Percentiles rank a stretch among this genome's conserved stretches.
phyloP scores from a whole-genome alignment of 176 grass and related monocot genomes.

The Alopecurus myosuroides region DNA sequence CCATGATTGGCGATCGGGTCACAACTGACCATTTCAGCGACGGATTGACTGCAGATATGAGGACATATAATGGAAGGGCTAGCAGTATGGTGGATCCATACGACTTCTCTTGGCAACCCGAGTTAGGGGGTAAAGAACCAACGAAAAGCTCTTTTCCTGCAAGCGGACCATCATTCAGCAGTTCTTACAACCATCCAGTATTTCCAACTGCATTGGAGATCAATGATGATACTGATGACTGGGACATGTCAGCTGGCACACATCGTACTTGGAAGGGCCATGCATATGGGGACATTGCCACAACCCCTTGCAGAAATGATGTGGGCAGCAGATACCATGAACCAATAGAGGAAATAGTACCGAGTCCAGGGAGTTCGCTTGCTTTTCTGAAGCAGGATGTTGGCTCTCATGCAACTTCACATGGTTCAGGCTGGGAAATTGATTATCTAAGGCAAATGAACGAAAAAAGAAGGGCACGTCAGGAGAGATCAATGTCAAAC shows the following conservation, averaged over 20 bases:
- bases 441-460: constrained; percentile 54
- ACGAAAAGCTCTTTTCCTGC: constrained; percentile 13
- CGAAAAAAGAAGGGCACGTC: constrained; percentile 43
- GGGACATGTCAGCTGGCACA: constrained; percentile 26
- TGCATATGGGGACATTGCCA: constrained; percentile 9
- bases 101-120: constrained; percentile 32
- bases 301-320: constrained; percentile 33
- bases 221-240: constrained; percentile 35
- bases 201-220: constrained; percentile 70
- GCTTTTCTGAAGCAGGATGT: constrained; percentile 46
- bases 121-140: constrained; percentile 34
- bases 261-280: constrained; percentile 16
- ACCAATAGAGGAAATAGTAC: constrained; percentile 29
- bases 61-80: constrained; percentile 35
- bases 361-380: constrained; percentile 38
- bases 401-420: constrained; percentile 27
- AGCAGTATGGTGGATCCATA: constrained; percentile 25
- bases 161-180: constrained; percentile 21
- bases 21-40: constrained; percentile 40
- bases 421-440: constrained; percentile 46
- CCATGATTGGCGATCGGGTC: constrained; percentile 19
- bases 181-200: constrained; percentile 31
- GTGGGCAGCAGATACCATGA: constrained; percentile 23
- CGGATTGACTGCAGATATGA: constrained; percentile 31
- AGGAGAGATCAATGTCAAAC: constrained; percentile 26